These are phyloP conservation scores for Tetragonia tetragonoides DNA, from an alignment of 148 eudicot species.

Conservation along the genomic window DNA sequence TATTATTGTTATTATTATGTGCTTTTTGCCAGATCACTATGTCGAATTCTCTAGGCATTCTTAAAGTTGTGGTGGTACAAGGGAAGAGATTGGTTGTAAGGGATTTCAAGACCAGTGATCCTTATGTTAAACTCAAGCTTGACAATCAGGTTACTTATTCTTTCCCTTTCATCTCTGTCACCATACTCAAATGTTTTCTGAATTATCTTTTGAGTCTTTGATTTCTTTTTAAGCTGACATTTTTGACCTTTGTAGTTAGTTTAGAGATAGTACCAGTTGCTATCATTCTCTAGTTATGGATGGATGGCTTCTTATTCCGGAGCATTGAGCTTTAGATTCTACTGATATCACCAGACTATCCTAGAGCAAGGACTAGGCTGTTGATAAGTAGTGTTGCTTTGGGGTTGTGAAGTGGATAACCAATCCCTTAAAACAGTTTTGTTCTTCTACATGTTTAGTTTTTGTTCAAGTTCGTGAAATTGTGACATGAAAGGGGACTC, in stretches of 20 bases:
- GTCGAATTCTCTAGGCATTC: conserved; percentile 24
- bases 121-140: conserved; percentile 64
- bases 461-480: not conserved
- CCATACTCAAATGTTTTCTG: not conserved
- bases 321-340: not conserved
- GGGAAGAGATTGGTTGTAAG: conserved; percentile 63
- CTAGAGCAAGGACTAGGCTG: too few relatives aligned
- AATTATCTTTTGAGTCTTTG: not conserved
- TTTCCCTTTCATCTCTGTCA: conserved; percentile 8
- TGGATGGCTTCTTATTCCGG: not conserved
- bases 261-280: not conserved
- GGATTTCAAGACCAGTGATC: conserved; percentile 78
- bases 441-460: not conserved
- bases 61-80: conserved; percentile 57
- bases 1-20: too few relatives aligned
- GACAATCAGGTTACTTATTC: conserved; percentile 53
- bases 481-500: not conserved
- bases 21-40: conserved; percentile 9
- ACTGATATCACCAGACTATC: not conserved
- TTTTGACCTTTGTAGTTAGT: not conserved
- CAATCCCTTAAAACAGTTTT: not conserved
- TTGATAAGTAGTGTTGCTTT: too few relatives aligned
- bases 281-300: not conserved
- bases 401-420: not conserved
- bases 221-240: too few relatives aligned